Percentiles rank a stretch among this genome's conserved stretches.
Conservation (phyloP, 2,329 filamentous ascomycete species). For the Ophiostoma montium region DNA sequence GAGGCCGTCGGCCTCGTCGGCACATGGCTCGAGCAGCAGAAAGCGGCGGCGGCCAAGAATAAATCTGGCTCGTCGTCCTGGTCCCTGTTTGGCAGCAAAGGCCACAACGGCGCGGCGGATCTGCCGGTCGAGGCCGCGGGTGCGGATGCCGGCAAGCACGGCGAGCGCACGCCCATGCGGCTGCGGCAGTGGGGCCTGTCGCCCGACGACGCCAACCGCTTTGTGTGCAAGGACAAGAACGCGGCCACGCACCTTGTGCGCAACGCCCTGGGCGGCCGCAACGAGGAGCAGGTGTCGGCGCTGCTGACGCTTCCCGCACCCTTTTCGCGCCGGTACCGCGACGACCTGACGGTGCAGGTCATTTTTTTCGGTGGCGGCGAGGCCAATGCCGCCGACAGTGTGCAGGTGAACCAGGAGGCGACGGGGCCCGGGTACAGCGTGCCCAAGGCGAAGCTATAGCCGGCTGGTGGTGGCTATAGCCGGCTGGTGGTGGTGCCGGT, state of each 20-base stretch:
- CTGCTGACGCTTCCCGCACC: conserved; percentile 83
- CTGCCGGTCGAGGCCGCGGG: conserved; percentile 60
- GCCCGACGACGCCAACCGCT: conserved; percentile 60
- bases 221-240: conserved; percentile 89
- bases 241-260: conserved; percentile 89
- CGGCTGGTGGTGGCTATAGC: conserved; percentile 15
- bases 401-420: conserved; percentile 76
- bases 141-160: conserved; percentile 34
- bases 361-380: conserved; percentile 91
- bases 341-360: conserved; percentile 93
- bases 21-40: conserved; percentile 69
- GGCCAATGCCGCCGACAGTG: conserved; percentile 26
- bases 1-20: conserved; percentile 94
- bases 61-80: conserved; percentile 36
- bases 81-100: conserved; percentile 29
- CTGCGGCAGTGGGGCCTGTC: conserved; percentile 83
- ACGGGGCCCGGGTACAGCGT: conserved; percentile 39
- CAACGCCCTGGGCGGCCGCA: conserved; percentile 86
- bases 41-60: conserved; percentile 6
- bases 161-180: conserved; percentile 77
- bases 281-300: conserved; percentile 86
- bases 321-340: conserved; percentile 80
- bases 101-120: background rate
- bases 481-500: too few relatives aligned
- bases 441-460: conserved; percentile 21